Base-by-base conservation (phyloP, 176 grass and related monocot genomes). In the Eleusine indica region DNA sequence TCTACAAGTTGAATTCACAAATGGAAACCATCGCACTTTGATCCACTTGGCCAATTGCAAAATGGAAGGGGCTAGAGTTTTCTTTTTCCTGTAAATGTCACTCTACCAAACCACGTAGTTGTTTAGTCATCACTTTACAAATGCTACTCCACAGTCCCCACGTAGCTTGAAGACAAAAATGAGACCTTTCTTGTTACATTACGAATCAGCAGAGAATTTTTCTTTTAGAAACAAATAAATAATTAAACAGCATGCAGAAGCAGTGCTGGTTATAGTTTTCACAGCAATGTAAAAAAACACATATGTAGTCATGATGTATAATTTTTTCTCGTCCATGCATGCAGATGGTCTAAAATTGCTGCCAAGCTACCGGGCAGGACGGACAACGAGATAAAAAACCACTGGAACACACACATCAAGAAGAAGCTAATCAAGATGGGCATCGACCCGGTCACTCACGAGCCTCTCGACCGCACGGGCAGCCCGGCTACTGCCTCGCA, bases 341-440 rank as follows among this genome's bases (percentile, higher is more conserved):
- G 71, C 79, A 97, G 94, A 86, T 97, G 94, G 94, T 97, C 94
- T 38, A 97, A 91, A 72, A 97, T 97, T 79, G 94, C 94, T 61
- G 91, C 91, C 19, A 97, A 97, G 71, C 75, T 97, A 82, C 94
- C 94, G 0, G 94, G 94, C 60, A 89, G 94, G 77, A 97, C 94
- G 0, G 94, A 97, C 83, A 99, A 99, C 62, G 96, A 99, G 75
- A 99, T 99, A 53, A 99, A 99, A 86, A 99, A 99, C 81, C 91
- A 96, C 86, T 99, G 96, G 96, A 99, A 99, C 86, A 99, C 96
- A 15, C 96, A 96, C 87, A 99, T 99, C 78, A 99, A 99, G 91
- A 91, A 95, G 89, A 96, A 99, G 73, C 93, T 99, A 66, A 78
- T 97, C 69, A 97, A 94, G 83, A 94, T 91, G 89, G 94, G 94